Evolutionary conservation across 1,139 yeast species (phyloP).

Genomic region (Spathaspora sp.): DNA sequence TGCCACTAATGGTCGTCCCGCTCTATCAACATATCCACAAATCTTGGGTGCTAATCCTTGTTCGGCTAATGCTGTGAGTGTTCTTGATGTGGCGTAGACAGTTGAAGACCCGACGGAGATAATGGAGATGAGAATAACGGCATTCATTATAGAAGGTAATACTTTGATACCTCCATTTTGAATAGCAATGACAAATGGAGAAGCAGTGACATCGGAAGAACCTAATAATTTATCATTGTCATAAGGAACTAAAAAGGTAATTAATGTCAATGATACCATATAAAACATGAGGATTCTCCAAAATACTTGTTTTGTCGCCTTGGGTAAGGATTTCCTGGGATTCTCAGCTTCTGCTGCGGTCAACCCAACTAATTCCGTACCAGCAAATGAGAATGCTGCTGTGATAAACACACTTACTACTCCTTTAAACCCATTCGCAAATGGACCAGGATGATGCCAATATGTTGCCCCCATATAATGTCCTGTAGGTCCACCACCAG

Average conservation of each 20-base stretch:
- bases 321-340: constrained; percentile 39
- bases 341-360: constrained; percentile 42
- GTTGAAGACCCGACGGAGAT: constrained; percentile 49
- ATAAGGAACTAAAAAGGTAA: constrained; percentile 39
- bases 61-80: constrained; percentile 32
- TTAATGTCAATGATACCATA: constrained; percentile 36
- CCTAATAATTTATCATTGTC: constrained; percentile 28
- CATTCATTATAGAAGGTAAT: constrained; percentile 54
- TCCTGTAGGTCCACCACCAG: constrained; percentile 40
- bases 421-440: constrained; percentile 46
- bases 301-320: constrained; percentile 44
- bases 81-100: constrained; percentile 34
- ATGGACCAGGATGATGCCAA: constrained; percentile 44
- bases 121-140: constrained; percentile 48
- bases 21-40: constrained; percentile 32
- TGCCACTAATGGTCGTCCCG: constrained; percentile 34
- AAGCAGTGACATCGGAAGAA: constrained; percentile 27
- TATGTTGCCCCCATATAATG: constrained; percentile 36
- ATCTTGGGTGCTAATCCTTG: constrained; percentile 34
- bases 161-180: constrained; percentile 52
- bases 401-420: constrained; percentile 41
- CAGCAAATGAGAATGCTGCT: constrained; percentile 45
- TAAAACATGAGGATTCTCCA: constrained; percentile 46
- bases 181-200: constrained; percentile 56
- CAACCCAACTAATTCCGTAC: constrained; percentile 41